Conservation (phyloP, 305 asterid genomes). For the Fraxinus angustifolia region DNA sequence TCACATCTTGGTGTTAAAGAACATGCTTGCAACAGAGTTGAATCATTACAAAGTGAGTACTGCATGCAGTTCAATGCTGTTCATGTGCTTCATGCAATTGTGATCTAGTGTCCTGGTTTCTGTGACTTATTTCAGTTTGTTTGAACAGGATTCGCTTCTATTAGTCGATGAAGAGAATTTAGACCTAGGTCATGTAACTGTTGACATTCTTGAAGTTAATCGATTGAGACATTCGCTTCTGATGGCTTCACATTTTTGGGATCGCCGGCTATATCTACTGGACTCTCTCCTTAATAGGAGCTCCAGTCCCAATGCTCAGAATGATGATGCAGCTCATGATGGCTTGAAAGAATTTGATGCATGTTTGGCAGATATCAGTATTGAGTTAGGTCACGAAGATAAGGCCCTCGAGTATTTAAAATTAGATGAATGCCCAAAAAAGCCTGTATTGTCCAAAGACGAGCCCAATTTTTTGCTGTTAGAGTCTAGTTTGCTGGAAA, state of each 20-base stretch:
- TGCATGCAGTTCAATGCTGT: background rate
- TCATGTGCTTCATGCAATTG: constrained; percentile 4
- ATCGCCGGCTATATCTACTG: constrained; percentile 50
- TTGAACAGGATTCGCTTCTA: constrained; percentile 48
- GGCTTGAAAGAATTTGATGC: constrained; percentile 37
- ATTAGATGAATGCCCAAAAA: constrained; percentile 25
- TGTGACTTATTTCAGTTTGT: constrained; percentile 18
- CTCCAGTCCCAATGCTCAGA: constrained; percentile 39
- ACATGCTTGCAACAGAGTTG: constrained; percentile 54
- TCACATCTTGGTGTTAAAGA: constrained; percentile 50
- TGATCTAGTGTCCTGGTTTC: background rate
- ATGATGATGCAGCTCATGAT: constrained; percentile 25
- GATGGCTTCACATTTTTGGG: constrained; percentile 63
- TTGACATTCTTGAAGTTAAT: constrained; percentile 78
- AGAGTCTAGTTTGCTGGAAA: constrained; percentile 26
- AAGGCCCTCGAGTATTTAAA: constrained; percentile 27
- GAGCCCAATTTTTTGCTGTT: constrained; percentile 28
- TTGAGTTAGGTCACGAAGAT: constrained; percentile 38
- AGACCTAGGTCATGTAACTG: constrained; percentile 28
- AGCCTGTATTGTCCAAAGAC: constrained; percentile 23
- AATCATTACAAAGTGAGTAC: constrained; percentile 53
- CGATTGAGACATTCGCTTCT: constrained; percentile 70
- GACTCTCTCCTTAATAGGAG: constrained; percentile 53
- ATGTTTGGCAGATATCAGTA: constrained; percentile 24
- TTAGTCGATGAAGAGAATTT: constrained; percentile 28